phyloP scores from a whole-genome alignment of 2,329 filamentous ascomycete species.

The Sclerotinia trifoliorum region DNA sequence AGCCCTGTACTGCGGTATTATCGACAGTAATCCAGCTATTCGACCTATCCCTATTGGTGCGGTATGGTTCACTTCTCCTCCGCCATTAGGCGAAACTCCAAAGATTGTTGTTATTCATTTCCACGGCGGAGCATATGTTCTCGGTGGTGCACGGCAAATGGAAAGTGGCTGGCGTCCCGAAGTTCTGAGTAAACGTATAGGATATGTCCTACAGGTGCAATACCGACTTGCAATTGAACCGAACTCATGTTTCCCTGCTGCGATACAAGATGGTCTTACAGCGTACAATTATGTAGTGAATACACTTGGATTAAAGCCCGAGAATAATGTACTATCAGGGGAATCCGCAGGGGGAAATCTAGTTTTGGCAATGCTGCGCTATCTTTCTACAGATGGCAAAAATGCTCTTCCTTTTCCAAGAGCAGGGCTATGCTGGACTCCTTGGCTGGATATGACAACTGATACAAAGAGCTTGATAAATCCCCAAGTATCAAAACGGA shows the following conservation, averaged over 20 bases:
- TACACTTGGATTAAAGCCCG: neutral
- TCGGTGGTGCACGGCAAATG: constrained; percentile 44
- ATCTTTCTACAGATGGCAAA: constrained; percentile 5
- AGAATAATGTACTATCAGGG: neutral
- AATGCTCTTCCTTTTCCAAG: neutral
- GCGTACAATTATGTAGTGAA: neutral
- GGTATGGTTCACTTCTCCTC: too few species aligned
- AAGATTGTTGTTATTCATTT: constrained; percentile 47
- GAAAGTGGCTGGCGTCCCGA: constrained; percentile 40
- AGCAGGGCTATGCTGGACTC: constrained; percentile 5
- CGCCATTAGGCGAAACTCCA: neutral
- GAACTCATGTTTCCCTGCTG: constrained; percentile 48
- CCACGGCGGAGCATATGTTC: constrained; percentile 48
- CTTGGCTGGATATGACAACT: neutral
- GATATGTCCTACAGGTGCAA: neutral
- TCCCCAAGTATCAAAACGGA: neutral
- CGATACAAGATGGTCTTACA: constrained; percentile 50
- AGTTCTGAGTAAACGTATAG: neutral
- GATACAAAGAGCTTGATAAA: neutral
- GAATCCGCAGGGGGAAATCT: constrained; percentile 11
- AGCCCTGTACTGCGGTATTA: neutral
- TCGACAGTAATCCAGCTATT: too few species aligned
- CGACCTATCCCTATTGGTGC: too few species aligned
- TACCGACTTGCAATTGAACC: constrained; percentile 41
- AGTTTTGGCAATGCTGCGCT: constrained; percentile 1